Evolutionary conservation across 345 rosid genomes (phyloP), one percentile per base, ranked within the genome.

Genomic region (Linum tenue): DNA sequence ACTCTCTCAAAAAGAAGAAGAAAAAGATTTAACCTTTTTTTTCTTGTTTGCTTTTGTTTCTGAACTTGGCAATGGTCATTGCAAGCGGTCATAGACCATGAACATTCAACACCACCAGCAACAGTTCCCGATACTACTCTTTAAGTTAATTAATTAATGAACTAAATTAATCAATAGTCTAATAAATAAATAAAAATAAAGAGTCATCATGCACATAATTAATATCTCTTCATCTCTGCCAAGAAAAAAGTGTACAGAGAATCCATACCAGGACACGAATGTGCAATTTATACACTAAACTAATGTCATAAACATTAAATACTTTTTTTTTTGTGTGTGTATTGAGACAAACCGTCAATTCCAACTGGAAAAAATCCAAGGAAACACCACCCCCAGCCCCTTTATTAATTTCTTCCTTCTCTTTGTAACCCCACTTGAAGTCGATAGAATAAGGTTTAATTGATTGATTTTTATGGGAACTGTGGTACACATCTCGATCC

Each of bases 401-500:
- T 22, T 22, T 22, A 22, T 22, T 22, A 22, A 22, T 22, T 70
- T 35, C 42, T 68, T 57, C 69, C 56, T 22, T 22, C 31, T 22
- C 31, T 22, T 22, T 22, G 31, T 22, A 22, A 22, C 31, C 31
- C 94, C 84, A 82, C 87, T 85, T 83, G 90, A 48, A 48, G 14
- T 22, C 31, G 31, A 22, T 22, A 1, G 31, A 22, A 22, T 22
- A 22, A 22, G 31, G 31, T 22, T 22, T 22, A 22, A 22, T 22
- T 22, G 9, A 9, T 48, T 67, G 31, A 22, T 22, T 80, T 74
- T 83, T 75, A 76, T 88, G 59, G 95, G 89, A 86, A 94, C 96
- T 94, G 89, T 80, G 91, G 85, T 72, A 8, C 9, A 4, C 60
- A n/a, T 84, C 96, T 94, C 96, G 97, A 77, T 82, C 70, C 64